These are phyloP conservation scores for Cordyceps farinosa DNA, from an alignment of 2,329 filamentous ascomycete species.

Conservation along the genomic window DNA sequence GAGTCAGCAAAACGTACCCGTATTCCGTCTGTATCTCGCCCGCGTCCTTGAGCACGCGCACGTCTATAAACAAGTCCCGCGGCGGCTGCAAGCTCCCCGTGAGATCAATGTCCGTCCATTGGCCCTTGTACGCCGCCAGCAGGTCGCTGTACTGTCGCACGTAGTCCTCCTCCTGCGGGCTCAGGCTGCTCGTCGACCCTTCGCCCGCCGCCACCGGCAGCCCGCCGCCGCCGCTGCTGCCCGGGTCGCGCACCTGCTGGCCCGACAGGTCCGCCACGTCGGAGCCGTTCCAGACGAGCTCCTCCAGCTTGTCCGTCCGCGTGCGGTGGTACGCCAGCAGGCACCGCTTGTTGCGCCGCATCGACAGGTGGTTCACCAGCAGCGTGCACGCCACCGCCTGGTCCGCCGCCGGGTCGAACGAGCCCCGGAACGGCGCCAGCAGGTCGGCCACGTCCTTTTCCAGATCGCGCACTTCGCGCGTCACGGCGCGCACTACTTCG, in stretches of 20 bases:
- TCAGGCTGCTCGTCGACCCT: slow-evolving; percentile 68
- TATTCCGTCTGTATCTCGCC: slow-evolving; percentile 99
- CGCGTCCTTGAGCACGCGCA: slow-evolving; percentile 90
- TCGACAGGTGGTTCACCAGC: slow-evolving; percentile 89
- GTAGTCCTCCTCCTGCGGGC: slow-evolving; percentile 95
- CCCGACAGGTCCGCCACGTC: slow-evolving; percentile 72
- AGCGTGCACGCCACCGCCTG: slow-evolving; percentile 83
- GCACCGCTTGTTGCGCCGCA: slow-evolving; percentile 94
- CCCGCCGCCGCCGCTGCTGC: slow-evolving; percentile 26
- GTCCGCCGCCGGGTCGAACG: slow-evolving; percentile 79
- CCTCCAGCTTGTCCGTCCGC: slow-evolving; percentile 85
- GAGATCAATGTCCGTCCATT: slow-evolving; percentile 96
- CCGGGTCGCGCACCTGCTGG: slow-evolving; percentile 47
- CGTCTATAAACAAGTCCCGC: slow-evolving; percentile 94
- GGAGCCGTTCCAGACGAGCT: slow-evolving; percentile 85
- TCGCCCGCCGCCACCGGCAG: slow-evolving; percentile 45
- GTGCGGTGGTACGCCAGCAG: slow-evolving; percentile 91
- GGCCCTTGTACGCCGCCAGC: slow-evolving; percentile 92
- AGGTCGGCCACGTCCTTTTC: slow-evolving; percentile 79
- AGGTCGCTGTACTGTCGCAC: slow-evolving; percentile 88
- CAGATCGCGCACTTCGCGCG: slow-evolving; percentile 88
- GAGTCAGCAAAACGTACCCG: slow-evolving; percentile 58
- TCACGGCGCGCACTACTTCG: slow-evolving; percentile 81
- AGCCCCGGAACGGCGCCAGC: slow-evolving; percentile 76
- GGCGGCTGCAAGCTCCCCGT: slow-evolving; percentile 92